Conservation (phyloP, 768 basidiomycete genomes). For the Suillus americanus region DNA sequence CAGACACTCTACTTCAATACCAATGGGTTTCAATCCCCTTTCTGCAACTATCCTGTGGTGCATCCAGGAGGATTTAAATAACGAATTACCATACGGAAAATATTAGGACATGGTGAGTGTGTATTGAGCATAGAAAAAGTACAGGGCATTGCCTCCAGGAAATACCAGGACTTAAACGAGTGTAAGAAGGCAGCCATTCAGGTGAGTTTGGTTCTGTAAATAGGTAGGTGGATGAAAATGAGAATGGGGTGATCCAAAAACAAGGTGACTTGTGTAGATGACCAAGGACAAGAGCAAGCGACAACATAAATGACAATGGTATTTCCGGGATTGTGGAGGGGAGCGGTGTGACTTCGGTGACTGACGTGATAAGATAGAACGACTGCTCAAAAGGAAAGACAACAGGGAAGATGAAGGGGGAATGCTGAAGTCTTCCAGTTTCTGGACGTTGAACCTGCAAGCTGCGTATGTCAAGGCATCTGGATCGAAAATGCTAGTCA, state of each 20-base stretch:
- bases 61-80: constrained; percentile 22
- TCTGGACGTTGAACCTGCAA: background rate
- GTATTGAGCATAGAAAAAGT: constrained; percentile 35
- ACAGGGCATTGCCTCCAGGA: constrained; percentile 31
- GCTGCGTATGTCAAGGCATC: background rate
- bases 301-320: constrained; percentile 21
- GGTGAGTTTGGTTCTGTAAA: constrained; percentile 20
- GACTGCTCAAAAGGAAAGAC: constrained; percentile 21
- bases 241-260: constrained; percentile 11
- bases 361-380: constrained; percentile 25
- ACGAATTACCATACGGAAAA: constrained; percentile 35
- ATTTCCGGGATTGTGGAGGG: constrained; percentile 12
- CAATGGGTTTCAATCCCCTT: constrained; percentile 12
- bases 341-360: constrained; percentile 25
- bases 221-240: constrained; percentile 11
- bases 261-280: constrained; percentile 17
- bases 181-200: constrained; percentile 28
- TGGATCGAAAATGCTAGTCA: constrained; percentile 9
- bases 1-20: background rate
- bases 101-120: constrained; percentile 36
- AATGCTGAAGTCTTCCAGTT: background rate
- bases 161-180: constrained; percentile 26
- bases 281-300: constrained; percentile 24
- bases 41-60: constrained; percentile 4
- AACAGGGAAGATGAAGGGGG: background rate